phyloP scores from a whole-genome alignment of 208 protist species.

The Trypanosoma grayi region DNA sequence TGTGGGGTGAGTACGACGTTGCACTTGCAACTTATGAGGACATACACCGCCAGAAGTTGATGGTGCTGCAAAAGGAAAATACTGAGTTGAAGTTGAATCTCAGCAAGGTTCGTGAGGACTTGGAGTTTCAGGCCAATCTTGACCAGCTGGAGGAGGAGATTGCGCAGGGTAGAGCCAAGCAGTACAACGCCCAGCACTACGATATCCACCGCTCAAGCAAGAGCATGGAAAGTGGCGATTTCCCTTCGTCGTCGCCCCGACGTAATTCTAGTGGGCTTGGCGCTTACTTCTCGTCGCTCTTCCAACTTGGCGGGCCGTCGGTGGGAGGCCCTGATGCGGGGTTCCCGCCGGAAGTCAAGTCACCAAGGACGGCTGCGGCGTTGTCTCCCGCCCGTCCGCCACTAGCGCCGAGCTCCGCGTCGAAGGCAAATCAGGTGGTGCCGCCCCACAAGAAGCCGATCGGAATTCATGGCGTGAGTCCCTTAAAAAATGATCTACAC shows the following conservation, averaged over 20 bases:
- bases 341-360: not conserved
- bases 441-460: not conserved
- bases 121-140: constrained; percentile 50
- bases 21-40: constrained; percentile 27
- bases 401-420: not conserved
- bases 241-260: not conserved
- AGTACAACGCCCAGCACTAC: not conserved
- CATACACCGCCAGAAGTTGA: constrained; percentile 15
- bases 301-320: not conserved
- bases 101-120: constrained; percentile 37
- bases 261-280: not conserved
- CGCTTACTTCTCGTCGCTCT: constrained; percentile 11
- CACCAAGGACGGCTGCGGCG: too few species aligned
- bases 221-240: not conserved
- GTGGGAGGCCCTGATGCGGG: not conserved
- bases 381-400: not conserved
- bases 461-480: not conserved
- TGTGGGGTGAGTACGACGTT: constrained; percentile 12
- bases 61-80: constrained; percentile 24
- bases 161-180: not conserved
- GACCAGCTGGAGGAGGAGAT: constrained; percentile 37
- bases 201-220: not conserved
- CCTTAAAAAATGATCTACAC: too few species aligned
- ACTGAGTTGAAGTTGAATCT: constrained; percentile 29
- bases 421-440: constrained; percentile 1